Percentiles rank a stretch among this genome's conserved stretches.
phyloP scores from a whole-genome alignment of 306 rosid species.

The Herpetospermum pedunculosum region DNA sequence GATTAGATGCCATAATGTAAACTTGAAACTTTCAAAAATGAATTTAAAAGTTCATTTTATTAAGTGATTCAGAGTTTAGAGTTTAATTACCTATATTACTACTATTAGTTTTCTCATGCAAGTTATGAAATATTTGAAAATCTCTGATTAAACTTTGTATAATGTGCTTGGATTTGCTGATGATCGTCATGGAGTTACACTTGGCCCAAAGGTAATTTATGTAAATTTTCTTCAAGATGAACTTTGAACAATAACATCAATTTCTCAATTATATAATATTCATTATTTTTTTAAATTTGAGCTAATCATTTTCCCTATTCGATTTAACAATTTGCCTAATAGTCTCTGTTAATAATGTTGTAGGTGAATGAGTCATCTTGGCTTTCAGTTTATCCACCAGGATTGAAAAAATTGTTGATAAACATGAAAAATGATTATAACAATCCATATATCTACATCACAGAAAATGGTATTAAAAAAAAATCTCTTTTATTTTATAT shows the following conservation, averaged over 20 bases:
- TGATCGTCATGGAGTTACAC: neutral
- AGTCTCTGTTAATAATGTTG: neutral
- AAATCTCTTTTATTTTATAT: neutral
- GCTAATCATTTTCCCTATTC: neutral
- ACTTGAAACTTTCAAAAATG: too few species aligned
- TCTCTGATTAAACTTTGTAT: neutral
- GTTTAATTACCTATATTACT: too few species aligned
- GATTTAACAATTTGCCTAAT: neutral
- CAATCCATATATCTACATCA: neutral
- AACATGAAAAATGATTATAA: neutral
- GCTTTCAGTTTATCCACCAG: neutral
- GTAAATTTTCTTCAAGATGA: neutral
- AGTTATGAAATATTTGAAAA: neutral
- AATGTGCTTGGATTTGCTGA: neutral
- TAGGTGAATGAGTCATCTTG: neutral
- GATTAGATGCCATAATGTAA: too few species aligned
- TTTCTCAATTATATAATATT: neutral
- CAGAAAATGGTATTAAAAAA: neutral
- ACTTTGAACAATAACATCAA: too few species aligned
- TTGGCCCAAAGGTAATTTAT: neutral
- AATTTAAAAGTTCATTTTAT: too few species aligned
- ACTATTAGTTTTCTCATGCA: neutral
- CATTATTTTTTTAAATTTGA: too few species aligned
- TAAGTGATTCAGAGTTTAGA: too few species aligned
- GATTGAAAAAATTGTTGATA: neutral